Percentiles rank a stretch among this genome's conserved stretches.
phyloP scores from a whole-genome alignment of 768 basidiomycete species.

The Agrocybe praecox region DNA sequence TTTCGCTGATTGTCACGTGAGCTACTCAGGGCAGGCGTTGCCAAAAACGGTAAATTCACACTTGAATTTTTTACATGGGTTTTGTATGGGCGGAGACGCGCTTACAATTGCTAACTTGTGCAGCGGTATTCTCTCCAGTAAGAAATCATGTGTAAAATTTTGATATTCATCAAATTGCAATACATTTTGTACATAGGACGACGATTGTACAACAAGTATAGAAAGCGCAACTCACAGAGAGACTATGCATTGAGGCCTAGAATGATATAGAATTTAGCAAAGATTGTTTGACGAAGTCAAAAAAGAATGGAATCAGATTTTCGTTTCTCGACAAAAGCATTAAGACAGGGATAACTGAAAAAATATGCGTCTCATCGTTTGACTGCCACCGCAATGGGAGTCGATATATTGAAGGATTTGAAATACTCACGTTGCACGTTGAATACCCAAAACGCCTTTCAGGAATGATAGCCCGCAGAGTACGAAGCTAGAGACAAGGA shows the following conservation, averaged over 20 bases:
- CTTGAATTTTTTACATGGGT: no score
- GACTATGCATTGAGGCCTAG: neutral
- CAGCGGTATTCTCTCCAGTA: no score
- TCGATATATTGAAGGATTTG: neutral
- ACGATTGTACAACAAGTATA: no score
- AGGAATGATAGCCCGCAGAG: neutral
- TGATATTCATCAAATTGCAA: no score
- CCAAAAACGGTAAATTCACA: neutral
- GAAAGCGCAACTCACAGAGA: neutral
- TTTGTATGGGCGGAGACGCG: no score
- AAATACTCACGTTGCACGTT: neutral
- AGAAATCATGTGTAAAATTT: no score
- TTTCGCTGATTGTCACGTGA: conserved; percentile 13
- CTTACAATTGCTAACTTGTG: no score
- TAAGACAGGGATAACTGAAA: conserved; percentile 42
- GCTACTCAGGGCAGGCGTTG: conserved; percentile 10
- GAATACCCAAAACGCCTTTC: neutral
- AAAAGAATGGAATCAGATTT: conserved; percentile 30
- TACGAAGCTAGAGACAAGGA: neutral
- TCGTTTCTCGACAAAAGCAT: conserved; percentile 32
- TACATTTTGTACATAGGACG: no score
- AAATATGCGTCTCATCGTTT: conserved; percentile 29
- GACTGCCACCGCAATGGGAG: conserved; percentile 1
- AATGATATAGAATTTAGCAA: conserved; percentile 1
- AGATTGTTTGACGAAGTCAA: neutral